Evolutionary conservation across 1,284 basidiomycete species (phyloP).

Genomic region (Microbotryum violaceum): DNA sequence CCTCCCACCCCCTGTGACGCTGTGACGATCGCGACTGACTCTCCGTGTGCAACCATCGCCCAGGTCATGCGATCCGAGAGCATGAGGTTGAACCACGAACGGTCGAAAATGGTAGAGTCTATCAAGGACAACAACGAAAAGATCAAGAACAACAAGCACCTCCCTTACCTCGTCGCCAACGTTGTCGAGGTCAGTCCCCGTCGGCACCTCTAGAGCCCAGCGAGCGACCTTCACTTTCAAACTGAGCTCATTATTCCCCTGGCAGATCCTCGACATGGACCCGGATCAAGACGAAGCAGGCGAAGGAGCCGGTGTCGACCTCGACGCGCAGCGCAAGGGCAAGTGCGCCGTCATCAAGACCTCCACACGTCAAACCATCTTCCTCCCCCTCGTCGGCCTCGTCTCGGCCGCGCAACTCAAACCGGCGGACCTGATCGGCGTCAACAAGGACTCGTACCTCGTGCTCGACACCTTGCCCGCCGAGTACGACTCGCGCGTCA

Average conservation of each 20-base stretch:
- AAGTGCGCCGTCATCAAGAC: constrained; percentile 99
- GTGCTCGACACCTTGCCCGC: constrained; percentile 78
- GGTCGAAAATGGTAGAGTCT: constrained; percentile 93
- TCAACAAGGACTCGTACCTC: constrained; percentile 99
- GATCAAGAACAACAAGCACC: constrained; percentile 98
- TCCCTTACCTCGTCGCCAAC: constrained; percentile 96
- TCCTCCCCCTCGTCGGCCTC: constrained; percentile 94
- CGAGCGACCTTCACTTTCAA: not conserved
- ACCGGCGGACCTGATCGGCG: constrained; percentile 91
- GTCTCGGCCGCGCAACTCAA: constrained; percentile 82
- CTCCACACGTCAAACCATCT: constrained; percentile 89
- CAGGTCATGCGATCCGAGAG: constrained; percentile 94
- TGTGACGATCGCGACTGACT: not conserved
- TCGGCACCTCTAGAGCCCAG: not conserved
- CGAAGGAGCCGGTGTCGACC: constrained; percentile 69
- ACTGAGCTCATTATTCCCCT: constrained; percentile 9
- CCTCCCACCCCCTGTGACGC: too few relatives aligned
- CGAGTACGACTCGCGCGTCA: constrained; percentile 70
- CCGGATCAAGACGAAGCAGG: constrained; percentile 80
- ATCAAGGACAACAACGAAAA: constrained; percentile 97
- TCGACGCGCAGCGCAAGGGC: constrained; percentile 87
- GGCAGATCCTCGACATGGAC: constrained; percentile 88
- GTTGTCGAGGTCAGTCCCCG: constrained; percentile 68
- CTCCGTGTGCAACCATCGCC: not conserved
- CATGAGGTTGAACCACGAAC: constrained; percentile 83